Percentiles rank a stretch among this genome's conserved stretches.
phyloP scores from a whole-genome alignment of 257 asterid species.

The Voacanga thouarsii region DNA sequence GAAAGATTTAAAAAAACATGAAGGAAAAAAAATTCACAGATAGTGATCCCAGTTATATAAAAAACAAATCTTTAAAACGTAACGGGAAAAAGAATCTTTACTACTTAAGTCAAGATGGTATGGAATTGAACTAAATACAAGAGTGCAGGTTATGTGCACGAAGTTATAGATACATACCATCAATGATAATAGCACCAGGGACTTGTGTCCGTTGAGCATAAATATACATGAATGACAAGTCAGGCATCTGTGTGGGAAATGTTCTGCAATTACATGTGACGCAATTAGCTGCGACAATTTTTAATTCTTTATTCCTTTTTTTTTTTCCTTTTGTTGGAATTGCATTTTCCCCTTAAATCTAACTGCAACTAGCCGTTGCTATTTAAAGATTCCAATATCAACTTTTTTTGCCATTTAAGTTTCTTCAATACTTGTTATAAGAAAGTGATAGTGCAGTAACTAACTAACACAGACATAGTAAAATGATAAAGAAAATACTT shows the following conservation, averaged over 20 bases:
- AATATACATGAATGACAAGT: constrained; percentile 77
- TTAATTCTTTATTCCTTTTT: background rate
- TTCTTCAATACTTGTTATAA: background rate
- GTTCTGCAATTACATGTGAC: constrained; percentile 46
- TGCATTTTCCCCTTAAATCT: background rate
- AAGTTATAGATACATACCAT: constrained; percentile 46
- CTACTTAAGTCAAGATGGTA: background rate
- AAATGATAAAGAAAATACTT: background rate
- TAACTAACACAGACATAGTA: background rate
- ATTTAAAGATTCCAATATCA: background rate
- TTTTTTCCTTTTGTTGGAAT: background rate
- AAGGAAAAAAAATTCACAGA: background rate
- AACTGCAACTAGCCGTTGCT: background rate
- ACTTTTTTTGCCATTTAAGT: too few species aligned
- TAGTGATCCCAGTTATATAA: background rate
- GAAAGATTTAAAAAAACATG: background rate
- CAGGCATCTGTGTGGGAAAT: constrained; percentile 65
- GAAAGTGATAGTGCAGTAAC: background rate
- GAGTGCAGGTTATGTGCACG: background rate
- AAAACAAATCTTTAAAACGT: background rate
- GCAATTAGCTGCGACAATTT: background rate
- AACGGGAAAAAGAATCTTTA: too few species aligned
- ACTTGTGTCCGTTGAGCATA: constrained; percentile 78
- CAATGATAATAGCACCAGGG: constrained; percentile 87
- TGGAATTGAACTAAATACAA: background rate